Percentiles rank a stretch among this genome's conserved stretches.
These are phyloP conservation scores for Sphagnum fallax DNA, from an alignment of 228 moss, liverwort and hornwort species.

Conservation along the genomic window DNA sequence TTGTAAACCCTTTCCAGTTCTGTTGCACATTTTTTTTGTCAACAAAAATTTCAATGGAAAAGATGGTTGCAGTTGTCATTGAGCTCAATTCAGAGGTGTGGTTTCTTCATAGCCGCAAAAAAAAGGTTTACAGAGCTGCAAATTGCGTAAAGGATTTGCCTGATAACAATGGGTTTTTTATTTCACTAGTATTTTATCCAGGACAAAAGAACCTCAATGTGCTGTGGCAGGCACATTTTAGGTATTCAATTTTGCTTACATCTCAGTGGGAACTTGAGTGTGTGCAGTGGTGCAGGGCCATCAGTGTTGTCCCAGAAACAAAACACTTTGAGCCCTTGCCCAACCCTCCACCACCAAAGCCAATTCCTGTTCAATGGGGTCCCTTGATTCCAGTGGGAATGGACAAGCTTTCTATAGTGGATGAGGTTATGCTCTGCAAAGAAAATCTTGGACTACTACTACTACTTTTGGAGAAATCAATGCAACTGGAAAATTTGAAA, in stretches of 20 bases:
- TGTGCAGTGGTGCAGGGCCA: constrained; percentile 30
- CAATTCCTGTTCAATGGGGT: constrained; percentile 32
- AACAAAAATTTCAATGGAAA: too few relatives aligned
- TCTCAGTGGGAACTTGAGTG: neutral
- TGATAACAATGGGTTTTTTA: neutral
- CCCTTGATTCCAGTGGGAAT: constrained; percentile 23
- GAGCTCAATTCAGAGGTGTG: too few relatives aligned
- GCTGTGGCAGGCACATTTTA: neutral
- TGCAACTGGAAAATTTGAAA: neutral
- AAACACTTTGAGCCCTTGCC: constrained; percentile 17
- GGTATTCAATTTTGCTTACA: neutral
- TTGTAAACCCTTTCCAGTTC: too few relatives aligned
- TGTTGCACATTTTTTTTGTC: too few relatives aligned
- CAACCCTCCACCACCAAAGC: constrained; percentile 33
- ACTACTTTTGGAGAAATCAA: neutral
- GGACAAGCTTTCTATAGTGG: constrained; percentile 14
- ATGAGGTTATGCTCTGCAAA: constrained; percentile 23
- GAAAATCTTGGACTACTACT: neutral
- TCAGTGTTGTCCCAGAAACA: constrained; percentile 25
- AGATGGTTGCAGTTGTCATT: too few relatives aligned
- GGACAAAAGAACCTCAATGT: neutral
- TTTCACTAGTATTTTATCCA: neutral
- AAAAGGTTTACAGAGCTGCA: too few relatives aligned
- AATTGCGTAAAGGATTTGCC: too few relatives aligned
- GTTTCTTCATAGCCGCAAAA: too few relatives aligned